These are phyloP conservation scores for Salix brachista DNA, from an alignment of 345 rosid species.

Conservation along the genomic window DNA sequence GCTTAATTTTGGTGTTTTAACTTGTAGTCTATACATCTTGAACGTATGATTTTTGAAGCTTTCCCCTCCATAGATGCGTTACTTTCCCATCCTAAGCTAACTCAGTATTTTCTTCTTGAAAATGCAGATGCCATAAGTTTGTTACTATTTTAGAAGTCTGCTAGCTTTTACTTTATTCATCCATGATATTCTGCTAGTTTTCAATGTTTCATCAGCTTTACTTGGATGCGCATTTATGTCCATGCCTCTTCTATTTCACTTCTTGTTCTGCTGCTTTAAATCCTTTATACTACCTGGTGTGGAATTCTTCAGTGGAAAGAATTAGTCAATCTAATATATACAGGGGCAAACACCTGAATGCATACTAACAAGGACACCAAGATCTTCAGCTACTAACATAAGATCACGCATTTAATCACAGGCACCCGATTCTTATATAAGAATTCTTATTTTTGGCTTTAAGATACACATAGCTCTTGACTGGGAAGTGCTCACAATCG, in stretches of 20 bases:
- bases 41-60: not conserved
- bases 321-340: too few relatives aligned
- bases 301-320: too few relatives aligned
- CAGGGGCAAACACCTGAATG: not conserved
- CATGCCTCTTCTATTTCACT: too few relatives aligned
- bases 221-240: not conserved
- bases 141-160: not conserved
- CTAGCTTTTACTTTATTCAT: too few relatives aligned
- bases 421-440: not conserved
- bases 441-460: too few relatives aligned
- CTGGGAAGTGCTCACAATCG: too few relatives aligned
- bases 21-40: not conserved
- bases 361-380: not conserved
- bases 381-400: not conserved
- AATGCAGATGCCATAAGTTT: not conserved
- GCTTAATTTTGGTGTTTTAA: not conserved
- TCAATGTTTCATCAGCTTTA: not conserved
- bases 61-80: too few relatives aligned
- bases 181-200: not conserved
- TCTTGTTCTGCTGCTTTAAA: too few relatives aligned
- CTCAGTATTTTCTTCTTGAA: too few relatives aligned
- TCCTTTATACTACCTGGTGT: too few relatives aligned
- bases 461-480: too few relatives aligned
- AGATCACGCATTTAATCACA: not conserved
- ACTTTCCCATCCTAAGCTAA: not conserved